A percentile compares a stretch with the other conserved stretches of the same genome.
Evolutionary conservation across 2,329 filamentous ascomycete genomes (phyloP).

Genomic region (Colletotrichum sp.): DNA sequence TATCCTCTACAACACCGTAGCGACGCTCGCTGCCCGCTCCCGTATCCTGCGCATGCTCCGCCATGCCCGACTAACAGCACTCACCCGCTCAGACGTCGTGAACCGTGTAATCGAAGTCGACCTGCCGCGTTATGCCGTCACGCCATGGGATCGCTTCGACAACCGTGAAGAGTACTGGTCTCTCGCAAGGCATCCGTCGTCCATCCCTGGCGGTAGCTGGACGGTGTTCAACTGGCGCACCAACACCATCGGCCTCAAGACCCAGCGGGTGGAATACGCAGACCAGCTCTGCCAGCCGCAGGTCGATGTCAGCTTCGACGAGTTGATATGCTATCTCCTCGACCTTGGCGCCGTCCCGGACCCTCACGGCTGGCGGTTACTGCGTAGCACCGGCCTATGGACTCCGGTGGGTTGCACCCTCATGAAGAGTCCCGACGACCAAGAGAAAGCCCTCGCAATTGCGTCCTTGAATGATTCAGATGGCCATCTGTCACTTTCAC

Average conservation of each 20-base stretch:
- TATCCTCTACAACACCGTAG: conserved; percentile 69
- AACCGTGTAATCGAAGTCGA: conserved; percentile 72
- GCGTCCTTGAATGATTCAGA: conserved; percentile 65
- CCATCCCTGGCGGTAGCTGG: conserved; percentile 66
- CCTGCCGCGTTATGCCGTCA: conserved; percentile 67
- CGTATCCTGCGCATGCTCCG: conserved; percentile 64
- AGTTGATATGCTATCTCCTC: conserved; percentile 65
- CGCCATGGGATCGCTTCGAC: conserved; percentile 60
- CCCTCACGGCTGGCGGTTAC: conserved; percentile 60
- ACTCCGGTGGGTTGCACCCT: conserved; percentile 63
- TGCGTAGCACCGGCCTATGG: conserved; percentile 64
- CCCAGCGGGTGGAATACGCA: conserved; percentile 68
- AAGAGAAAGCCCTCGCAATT: conserved; percentile 55
- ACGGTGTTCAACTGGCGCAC: conserved; percentile 70
- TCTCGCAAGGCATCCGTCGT: conserved; percentile 54
- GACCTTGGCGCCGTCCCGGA: conserved; percentile 69
- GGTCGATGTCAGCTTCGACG: conserved; percentile 60
- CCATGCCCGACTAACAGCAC: conserved; percentile 60
- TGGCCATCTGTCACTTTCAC: conserved; percentile 61
- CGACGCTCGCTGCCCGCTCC: conserved; percentile 63
- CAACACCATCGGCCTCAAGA: conserved; percentile 65
- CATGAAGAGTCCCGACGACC: conserved; percentile 57
- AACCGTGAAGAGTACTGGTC: conserved; percentile 64
- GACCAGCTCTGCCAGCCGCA: conserved; percentile 60
- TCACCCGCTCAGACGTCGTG: conserved; percentile 68